Evolutionary conservation across 202 grass and related monocot species (phyloP).

Genomic region (Cymbopogon flexuosus): DNA sequence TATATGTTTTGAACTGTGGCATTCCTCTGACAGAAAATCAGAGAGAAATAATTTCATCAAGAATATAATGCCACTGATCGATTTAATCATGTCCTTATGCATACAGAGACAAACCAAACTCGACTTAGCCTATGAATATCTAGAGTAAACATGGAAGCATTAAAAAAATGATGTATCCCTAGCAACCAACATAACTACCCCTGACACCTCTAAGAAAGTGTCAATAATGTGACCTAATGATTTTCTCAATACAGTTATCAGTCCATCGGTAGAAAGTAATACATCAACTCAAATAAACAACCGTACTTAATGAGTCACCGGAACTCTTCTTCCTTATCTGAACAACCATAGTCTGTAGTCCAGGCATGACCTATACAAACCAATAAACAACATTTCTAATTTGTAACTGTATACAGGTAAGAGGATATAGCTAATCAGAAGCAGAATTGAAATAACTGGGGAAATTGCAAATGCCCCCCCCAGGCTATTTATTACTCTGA

Average conservation of each 20-base stretch:
- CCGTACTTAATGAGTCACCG: conserved; percentile 82
- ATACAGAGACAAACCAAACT: background rate
- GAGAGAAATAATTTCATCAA: background rate
- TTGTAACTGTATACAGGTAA: conserved; percentile 16
- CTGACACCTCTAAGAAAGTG: background rate
- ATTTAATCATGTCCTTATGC: background rate
- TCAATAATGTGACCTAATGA: background rate
- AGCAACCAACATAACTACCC: background rate
- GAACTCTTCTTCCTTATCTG: conserved; percentile 88
- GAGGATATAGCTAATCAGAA: conserved; percentile 1
- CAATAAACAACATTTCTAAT: background rate
- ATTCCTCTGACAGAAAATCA: background rate
- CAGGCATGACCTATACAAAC: conserved; percentile 75
- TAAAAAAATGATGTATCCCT: background rate
- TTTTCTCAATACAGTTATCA: background rate
- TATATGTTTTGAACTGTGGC: background rate
- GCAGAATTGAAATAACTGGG: background rate
- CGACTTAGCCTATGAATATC: background rate
- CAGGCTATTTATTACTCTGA: background rate
- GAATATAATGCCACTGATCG: background rate
- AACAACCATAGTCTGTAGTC: conserved; percentile 94
- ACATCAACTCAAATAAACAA: background rate
- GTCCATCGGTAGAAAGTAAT: background rate
- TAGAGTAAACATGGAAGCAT: background rate
- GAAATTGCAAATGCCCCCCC: background rate